Evolutionary conservation across 1,139 yeast genomes (phyloP), one percentile per base, ranked within the genome.

Genomic region (Zygosaccharomyces sapae): DNA sequence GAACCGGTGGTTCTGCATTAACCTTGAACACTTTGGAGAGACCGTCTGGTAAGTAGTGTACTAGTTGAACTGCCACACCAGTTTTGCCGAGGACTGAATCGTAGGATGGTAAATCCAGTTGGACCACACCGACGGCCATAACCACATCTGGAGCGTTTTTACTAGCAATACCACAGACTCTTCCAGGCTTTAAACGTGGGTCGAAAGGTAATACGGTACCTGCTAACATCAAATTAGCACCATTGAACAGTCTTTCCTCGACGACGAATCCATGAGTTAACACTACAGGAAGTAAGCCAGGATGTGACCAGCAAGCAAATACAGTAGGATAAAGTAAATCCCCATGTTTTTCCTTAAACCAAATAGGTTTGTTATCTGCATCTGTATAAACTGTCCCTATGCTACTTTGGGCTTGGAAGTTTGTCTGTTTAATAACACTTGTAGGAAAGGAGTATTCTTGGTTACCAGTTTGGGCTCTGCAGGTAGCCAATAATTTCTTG

Each of bases 171-270:
- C 86, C 96, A 13, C 86, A 96, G 12, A 83, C 63, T 0, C 74
- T 59, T 1, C 83, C 90, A 44, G 67, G 68, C 2, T 57, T 59
- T 3, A 79, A 54, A 3, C 54, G 44, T 0, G 55, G 43, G 41
- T 84, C 88, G 58, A 85, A 83, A 0, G 96, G 96, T 0, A 88
- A 86, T 5, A 86, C 72, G 2, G 90, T 80, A 0, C 98, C 98
- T 0, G 96, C 94, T 31, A 86, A 72, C 97, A 92, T 90, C 57
- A 92, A 71, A 63, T 90, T 84, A 0, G 97, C 97, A 6, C 97
- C 97, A 51, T 78, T 79, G 25, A 89, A 67, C 13, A 72, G 50
- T 25, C 61, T 56, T n/a, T 63, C 70, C 47, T 77, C 77, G 16
- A 90, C 73, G 2, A 92, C 96, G 56, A 76, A 79, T 9, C 79